These are phyloP conservation scores for Drechslerella dactyloides DNA, from an alignment of 2,329 filamentous ascomycete species.

Conservation along the genomic window DNA sequence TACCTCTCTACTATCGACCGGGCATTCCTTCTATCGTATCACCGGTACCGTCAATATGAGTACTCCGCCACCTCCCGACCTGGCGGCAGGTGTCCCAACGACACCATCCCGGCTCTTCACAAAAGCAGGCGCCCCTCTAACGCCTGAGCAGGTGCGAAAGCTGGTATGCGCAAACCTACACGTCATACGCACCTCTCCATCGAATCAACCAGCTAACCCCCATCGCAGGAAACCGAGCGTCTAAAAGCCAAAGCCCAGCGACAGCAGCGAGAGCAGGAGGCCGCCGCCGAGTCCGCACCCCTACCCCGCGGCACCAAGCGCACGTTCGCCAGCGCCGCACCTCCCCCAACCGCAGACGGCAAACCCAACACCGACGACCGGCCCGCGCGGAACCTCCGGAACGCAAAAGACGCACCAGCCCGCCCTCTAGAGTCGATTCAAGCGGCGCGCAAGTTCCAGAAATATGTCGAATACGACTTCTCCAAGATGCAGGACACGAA, in stretches of 20 bases:
- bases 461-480: slow-evolving; percentile 97
- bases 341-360: slow-evolving; percentile 62
- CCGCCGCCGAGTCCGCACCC: slow-evolving; percentile 61
- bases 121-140: slow-evolving; percentile 32
- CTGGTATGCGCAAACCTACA: slow-evolving; percentile 13
- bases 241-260: slow-evolving; percentile 87
- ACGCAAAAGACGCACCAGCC: slow-evolving; percentile 55
- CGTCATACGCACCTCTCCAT: neutral
- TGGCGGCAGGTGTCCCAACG: slow-evolving; percentile 23
- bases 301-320: slow-evolving; percentile 74
- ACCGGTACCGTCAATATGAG: slow-evolving; percentile 10
- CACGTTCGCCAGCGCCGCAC: slow-evolving; percentile 67
- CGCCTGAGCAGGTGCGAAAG: slow-evolving; percentile 44
- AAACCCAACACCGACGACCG: slow-evolving; percentile 55
- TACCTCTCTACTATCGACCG: neutral
- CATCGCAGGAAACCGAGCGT: slow-evolving; percentile 77
- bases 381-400: slow-evolving; percentile 18
- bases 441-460: slow-evolving; percentile 84
- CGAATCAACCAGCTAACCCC: slow-evolving; percentile 1
- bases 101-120: slow-evolving; percentile 39
- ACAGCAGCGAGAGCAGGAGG: slow-evolving; percentile 70
- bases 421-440: slow-evolving; percentile 63
- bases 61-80: slow-evolving; percentile 35
- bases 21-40: neutral
- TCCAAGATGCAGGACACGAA: slow-evolving; percentile 98